Evolutionary conservation across 164 flowering plant species (phyloP).

Genomic region (Nymphaea colorata): DNA sequence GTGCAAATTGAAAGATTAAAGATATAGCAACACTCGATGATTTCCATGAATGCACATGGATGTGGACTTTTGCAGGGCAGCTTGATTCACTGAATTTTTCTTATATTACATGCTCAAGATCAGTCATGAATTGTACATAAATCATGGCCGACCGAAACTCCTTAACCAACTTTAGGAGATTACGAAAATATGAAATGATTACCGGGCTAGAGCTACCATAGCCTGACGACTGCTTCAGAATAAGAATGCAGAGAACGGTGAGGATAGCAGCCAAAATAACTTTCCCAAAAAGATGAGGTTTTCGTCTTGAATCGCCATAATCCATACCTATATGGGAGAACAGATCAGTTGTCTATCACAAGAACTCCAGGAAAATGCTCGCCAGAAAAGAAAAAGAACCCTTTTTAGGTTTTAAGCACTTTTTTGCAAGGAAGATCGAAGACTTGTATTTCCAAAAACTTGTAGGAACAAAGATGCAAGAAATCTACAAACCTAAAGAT

Average conservation of each 20-base stretch:
- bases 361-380: not conserved
- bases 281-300: constrained; percentile 49
- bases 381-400: not conserved
- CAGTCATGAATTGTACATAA: not conserved
- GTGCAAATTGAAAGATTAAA: not conserved
- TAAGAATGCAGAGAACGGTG: constrained; percentile 55
- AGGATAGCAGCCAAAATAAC: constrained; percentile 56
- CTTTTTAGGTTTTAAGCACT: not conserved
- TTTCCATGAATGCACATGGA: not conserved
- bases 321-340: constrained; percentile 51
- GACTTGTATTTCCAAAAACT: not conserved
- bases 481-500: not conserved
- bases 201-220: constrained; percentile 55
- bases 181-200: constrained; percentile 7
- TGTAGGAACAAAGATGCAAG: not conserved
- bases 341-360: not conserved
- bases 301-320: constrained; percentile 62
- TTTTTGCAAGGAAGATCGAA: not conserved
- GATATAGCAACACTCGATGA: not conserved
- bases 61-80: not conserved
- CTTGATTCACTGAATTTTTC: not conserved
- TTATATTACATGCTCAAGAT: not conserved
- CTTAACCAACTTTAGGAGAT: not conserved
- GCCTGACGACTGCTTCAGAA: constrained; percentile 58
- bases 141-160: not conserved